Evolutionary conservation across 129 eudicot genomes (phyloP).

Genomic region (Artemisia tridentata): DNA sequence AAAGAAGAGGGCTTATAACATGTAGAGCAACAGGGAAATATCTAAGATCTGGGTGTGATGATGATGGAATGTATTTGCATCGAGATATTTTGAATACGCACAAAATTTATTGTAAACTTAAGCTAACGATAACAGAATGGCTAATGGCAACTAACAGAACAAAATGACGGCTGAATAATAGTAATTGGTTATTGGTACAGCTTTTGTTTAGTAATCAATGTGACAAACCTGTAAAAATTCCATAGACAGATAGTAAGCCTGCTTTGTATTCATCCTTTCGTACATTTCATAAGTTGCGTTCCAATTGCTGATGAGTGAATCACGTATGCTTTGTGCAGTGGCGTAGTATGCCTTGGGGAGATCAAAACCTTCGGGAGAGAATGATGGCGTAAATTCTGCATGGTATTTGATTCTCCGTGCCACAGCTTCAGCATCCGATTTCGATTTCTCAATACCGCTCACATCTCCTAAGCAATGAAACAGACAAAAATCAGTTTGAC

Average conservation of each 20-base stretch:
- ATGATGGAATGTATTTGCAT: no score
- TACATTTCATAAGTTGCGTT: constrained; percentile 73
- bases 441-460: constrained; percentile 30
- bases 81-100: no score
- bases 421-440: constrained; percentile 59
- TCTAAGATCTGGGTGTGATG: no score
- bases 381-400: constrained; percentile 78
- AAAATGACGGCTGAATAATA: neutral
- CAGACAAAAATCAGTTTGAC: constrained; percentile 21
- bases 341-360: constrained; percentile 82
- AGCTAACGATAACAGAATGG: neutral
- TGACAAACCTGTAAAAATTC: constrained; percentile 90
- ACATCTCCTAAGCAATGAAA: constrained; percentile 37
- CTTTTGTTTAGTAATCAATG: constrained; percentile 15
- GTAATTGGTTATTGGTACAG: constrained; percentile 14
- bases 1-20: no score
- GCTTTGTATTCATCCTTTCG: constrained; percentile 78
- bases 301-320: constrained; percentile 75
- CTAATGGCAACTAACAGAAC: constrained; percentile 18
- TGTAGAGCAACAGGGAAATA: neutral
- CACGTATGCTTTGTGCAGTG: constrained; percentile 95
- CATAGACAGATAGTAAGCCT: constrained; percentile 95
- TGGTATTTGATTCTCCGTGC: constrained; percentile 79
- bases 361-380: constrained; percentile 62
- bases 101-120: neutral